Conservation (phyloP, 2,329 filamentous ascomycete species). For the Cercospora zeae-maydis region DNA sequence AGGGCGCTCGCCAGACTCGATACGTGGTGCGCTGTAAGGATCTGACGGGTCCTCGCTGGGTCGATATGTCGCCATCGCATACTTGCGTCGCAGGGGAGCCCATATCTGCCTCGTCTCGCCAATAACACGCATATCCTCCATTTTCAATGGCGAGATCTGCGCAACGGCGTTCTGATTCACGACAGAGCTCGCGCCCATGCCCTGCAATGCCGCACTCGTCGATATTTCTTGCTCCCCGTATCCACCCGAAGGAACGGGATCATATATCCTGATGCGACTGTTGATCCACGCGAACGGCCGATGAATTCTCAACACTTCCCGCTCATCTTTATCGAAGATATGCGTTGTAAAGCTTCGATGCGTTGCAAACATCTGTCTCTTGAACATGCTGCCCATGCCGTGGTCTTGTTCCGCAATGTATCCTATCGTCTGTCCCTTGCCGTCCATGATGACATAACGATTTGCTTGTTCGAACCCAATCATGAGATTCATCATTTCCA, state of each 20-base stretch:
- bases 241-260: conserved; percentile 45
- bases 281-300: conserved; percentile 63
- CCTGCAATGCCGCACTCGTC: conserved; percentile 43
- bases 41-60: conserved; percentile 38
- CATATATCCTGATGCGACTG: conserved; percentile 56
- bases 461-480: conserved; percentile 66
- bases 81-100: conserved; percentile 60
- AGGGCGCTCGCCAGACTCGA: conserved; percentile 40
- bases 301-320: conserved; percentile 60
- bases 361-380: conserved; percentile 58
- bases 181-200: conserved; percentile 43
- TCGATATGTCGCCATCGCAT: conserved; percentile 61
- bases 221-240: conserved; percentile 29
- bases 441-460: conserved; percentile 63
- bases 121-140: conserved; percentile 59
- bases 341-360: conserved; percentile 63
- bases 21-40: conserved; percentile 33
- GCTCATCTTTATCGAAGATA: conserved; percentile 59
- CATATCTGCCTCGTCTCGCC: conserved; percentile 63
- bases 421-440: conserved; percentile 59
- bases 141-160: conserved; percentile 52
- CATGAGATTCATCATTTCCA: conserved; percentile 65
- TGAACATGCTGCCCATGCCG: conserved; percentile 54
- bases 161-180: conserved; percentile 44
- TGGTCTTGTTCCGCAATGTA: conserved; percentile 63